A percentile compares a stretch with the other conserved stretches of the same genome.
Conservation (phyloP, 2,329 filamentous ascomycete genomes). For the Aureobasidium namibiae region DNA sequence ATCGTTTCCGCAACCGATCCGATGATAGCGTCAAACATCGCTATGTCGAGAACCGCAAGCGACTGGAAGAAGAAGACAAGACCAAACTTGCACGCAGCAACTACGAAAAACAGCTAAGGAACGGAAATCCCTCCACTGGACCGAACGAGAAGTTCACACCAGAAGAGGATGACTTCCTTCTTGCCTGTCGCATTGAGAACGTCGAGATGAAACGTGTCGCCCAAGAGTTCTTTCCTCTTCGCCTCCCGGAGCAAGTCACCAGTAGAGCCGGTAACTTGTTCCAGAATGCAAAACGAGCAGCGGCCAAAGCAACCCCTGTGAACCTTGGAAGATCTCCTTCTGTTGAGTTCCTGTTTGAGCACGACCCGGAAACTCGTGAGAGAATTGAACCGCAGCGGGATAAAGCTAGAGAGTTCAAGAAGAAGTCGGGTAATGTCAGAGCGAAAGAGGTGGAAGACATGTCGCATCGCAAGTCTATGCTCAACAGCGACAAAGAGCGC, state of each 20-base stretch:
- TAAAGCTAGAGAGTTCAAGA: neutral
- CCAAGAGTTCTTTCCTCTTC: conserved; percentile 13
- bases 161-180: conserved; percentile 12
- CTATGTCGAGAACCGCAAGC: neutral
- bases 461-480: neutral
- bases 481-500: neutral
- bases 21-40: conserved; percentile 4
- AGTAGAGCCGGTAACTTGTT: conserved; percentile 6
- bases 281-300: neutral
- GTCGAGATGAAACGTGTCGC: conserved; percentile 13
- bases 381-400: neutral
- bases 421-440: neutral
- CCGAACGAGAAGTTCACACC: conserved; percentile 8
- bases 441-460: neutral
- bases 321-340: neutral
- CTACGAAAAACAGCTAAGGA: neutral
- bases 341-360: neutral
- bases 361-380: neutral
- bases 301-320: neutral
- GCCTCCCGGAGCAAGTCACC: neutral
- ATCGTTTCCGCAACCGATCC: neutral
- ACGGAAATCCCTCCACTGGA: conserved; percentile 4
- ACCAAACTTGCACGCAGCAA: neutral
- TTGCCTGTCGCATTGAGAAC: conserved; percentile 10
- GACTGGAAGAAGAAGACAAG: neutral